These are phyloP conservation scores for Candida michaelii DNA, from an alignment of 805 yeast genomes.

Conservation along the genomic window DNA sequence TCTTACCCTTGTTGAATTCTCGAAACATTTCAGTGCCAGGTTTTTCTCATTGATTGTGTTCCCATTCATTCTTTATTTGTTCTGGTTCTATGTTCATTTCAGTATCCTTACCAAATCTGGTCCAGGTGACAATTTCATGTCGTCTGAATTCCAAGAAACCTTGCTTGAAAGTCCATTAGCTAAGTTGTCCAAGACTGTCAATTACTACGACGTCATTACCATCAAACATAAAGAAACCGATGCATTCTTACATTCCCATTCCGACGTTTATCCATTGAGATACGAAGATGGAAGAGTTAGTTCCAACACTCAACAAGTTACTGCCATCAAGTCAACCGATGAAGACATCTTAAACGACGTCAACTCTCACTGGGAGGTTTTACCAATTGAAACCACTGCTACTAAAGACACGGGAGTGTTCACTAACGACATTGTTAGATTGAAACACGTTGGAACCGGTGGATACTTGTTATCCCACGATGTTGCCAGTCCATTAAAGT, in stretches of 20 bases:
- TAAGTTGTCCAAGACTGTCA: slow-evolving; percentile 64
- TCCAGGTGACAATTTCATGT: slow-evolving; percentile 94
- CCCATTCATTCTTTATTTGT: slow-evolving; percentile 79
- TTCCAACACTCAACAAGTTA: slow-evolving; percentile 92
- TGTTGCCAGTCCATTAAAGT: slow-evolving; percentile 89
- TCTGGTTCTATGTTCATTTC: slow-evolving; percentile 93
- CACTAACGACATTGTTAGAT: slow-evolving; percentile 74
- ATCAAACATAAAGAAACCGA: slow-evolving; percentile 78
- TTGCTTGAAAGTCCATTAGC: slow-evolving; percentile 81
- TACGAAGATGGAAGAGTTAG: slow-evolving; percentile 96
- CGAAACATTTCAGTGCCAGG: slow-evolving; percentile 75
- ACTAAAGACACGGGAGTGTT: slow-evolving; percentile 50
- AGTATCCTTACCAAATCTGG: slow-evolving; percentile 81
- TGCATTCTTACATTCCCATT: slow-evolving; percentile 82
- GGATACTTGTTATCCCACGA: slow-evolving; percentile 86
- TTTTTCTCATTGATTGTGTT: slow-evolving; percentile 66
- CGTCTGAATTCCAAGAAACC: slow-evolving; percentile 92
- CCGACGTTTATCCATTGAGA: slow-evolving; percentile 74
- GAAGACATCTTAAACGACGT: slow-evolving; percentile 45
- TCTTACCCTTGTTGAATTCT: slow-evolving; percentile 53
- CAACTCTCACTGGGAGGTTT: slow-evolving; percentile 84
- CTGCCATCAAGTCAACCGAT: slow-evolving; percentile 47
- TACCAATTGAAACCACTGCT: slow-evolving; percentile 52
- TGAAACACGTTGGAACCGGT: slow-evolving; percentile 78
- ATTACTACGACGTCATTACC: slow-evolving; percentile 75